phyloP scores from a whole-genome alignment of 2,329 filamentous ascomycete genomes.

The Hypoxylon sp. region DNA sequence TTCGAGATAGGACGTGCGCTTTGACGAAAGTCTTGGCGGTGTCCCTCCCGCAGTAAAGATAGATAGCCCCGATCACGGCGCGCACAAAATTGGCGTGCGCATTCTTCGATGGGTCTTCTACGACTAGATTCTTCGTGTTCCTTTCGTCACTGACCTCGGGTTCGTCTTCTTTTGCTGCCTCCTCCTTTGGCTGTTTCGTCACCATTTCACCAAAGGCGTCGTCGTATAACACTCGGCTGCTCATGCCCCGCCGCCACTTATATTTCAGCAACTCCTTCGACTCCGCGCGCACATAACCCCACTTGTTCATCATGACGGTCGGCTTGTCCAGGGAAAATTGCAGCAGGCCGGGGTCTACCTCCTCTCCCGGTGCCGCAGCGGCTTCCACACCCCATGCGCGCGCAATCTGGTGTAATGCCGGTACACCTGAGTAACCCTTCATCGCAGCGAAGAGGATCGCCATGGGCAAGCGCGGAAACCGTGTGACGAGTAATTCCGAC shows the following conservation, averaged over 20 bases:
- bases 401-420: slow-evolving; percentile 79
- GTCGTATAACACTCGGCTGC: slow-evolving; percentile 82
- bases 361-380: slow-evolving; percentile 86
- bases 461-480: slow-evolving; percentile 91
- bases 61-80: slow-evolving; percentile 85
- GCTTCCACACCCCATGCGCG: slow-evolving; percentile 91
- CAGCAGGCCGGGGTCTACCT: slow-evolving; percentile 91
- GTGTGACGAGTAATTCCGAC: slow-evolving; percentile 87
- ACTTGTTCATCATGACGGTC: slow-evolving; percentile 61
- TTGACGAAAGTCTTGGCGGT: slow-evolving; percentile 86
- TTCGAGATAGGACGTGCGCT: slow-evolving; percentile 84
- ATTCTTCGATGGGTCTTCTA: slow-evolving; percentile 41
- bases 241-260: slow-evolving; percentile 76
- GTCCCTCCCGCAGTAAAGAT: slow-evolving; percentile 83
- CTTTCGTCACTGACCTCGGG: slow-evolving; percentile 42
- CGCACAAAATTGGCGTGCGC: slow-evolving; percentile 84
- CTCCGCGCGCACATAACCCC: slow-evolving; percentile 67
- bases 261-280: slow-evolving; percentile 59
- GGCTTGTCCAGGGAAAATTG: slow-evolving; percentile 74
- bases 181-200: slow-evolving; percentile 29
- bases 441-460: slow-evolving; percentile 87
- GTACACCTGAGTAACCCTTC: slow-evolving; percentile 83
- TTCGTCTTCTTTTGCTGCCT: slow-evolving; percentile 33
- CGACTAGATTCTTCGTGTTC: slow-evolving; percentile 44
- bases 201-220: slow-evolving; percentile 84